Percentiles rank a stretch among this genome's conserved stretches.
phyloP scores from a whole-genome alignment of 2,329 filamentous ascomycete species.

The Falciphora oryzae region DNA sequence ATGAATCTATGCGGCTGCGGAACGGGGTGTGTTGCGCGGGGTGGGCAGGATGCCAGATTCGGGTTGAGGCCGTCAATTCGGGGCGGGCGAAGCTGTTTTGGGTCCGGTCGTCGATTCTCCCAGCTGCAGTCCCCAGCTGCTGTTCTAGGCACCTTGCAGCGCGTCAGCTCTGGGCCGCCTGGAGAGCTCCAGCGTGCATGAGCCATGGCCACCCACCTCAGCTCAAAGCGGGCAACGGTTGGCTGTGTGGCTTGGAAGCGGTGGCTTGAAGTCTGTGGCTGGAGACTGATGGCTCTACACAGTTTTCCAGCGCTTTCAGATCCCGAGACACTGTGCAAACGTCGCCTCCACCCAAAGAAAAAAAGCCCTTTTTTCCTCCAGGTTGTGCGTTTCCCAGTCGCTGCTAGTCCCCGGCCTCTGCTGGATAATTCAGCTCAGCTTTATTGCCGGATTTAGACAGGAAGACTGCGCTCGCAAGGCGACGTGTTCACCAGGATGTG shows the following conservation, averaged over 20 bases:
- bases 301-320: neutral
- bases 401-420: neutral
- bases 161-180: constrained; percentile 1
- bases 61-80: neutral
- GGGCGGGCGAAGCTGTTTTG: neutral
- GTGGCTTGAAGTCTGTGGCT: neutral
- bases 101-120: too few relatives aligned
- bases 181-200: neutral
- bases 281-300: neutral
- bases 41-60: neutral
- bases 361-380: neutral
- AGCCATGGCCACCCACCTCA: neutral
- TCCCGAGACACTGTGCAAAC: neutral
- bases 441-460: neutral
- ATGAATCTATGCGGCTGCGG: neutral
- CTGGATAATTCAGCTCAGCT: neutral
- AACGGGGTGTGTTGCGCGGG: neutral
- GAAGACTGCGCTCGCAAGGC: neutral
- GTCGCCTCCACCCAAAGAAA: neutral
- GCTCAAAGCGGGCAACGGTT: neutral
- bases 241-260: neutral
- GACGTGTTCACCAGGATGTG: neutral
- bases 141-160: constrained; percentile 6
- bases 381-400: too few relatives aligned
- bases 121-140: neutral